Evolutionary conservation across 2,329 filamentous ascomycete genomes (phyloP), one percentile per base, ranked within the genome.

Genomic region (Aurifilum marmelostoma): DNA sequence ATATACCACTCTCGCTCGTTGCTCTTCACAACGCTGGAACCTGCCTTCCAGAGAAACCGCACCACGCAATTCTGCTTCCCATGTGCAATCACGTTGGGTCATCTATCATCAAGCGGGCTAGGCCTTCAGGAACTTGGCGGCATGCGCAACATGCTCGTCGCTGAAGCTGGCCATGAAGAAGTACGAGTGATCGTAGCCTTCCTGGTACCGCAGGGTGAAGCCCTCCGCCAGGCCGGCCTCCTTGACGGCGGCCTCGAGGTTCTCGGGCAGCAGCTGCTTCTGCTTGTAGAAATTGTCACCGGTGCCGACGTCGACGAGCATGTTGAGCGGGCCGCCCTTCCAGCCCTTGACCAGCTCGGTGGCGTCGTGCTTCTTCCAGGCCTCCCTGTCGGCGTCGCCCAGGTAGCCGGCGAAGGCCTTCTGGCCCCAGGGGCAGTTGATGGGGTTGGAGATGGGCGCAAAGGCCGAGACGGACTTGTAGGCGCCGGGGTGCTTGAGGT

Each of bases 261-360:
- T 98, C 85, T 99, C 96, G 0, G 95, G 96, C 56, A 98, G 86
- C 68, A 99, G 85, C 81, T 99, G 96, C 61, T 89, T 88, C 79
- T 97, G 90, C 84, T 97, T 95, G 83, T 98, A 98, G 80, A 98
- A 99, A 81, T 95, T 93, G 84, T 99, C 96, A 32, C 89, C 93
- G 4, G 94, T 97, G 56, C 96, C 96, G 69, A 97, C 93, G 77
- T 99, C 95, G 75, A 99, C 92, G 67, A 98, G 82, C 32, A 92
- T 88, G 78, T 93, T 91, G 63, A 97, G 82, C 5, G 88, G 86
- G 4, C 81, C 83, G 9, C 76, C 68, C 85, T 72, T 86, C 88
- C 89, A 96, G 67, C 85, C 83, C 83, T 89, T 91, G 59, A 98
- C 82, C 65, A 99, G 85, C 84, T 97, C 94, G 0, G 94, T 97